phyloP scores from a whole-genome alignment of 2,329 filamentous ascomycete genomes.

The Paecilomyces variotii region DNA sequence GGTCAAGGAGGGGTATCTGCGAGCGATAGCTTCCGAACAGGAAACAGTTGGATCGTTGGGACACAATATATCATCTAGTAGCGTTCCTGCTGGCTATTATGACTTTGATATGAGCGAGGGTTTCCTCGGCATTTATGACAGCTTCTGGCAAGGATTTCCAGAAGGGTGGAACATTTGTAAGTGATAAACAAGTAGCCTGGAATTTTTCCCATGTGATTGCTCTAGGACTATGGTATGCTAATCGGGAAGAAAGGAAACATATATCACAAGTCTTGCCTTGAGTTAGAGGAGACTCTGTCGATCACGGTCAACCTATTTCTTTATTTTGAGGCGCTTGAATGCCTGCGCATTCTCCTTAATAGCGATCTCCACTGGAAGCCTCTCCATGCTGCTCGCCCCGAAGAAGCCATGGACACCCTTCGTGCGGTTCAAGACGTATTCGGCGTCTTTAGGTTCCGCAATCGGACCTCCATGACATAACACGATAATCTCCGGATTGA shows the following conservation, averaged over 20 bases:
- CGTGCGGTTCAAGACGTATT: constrained; percentile 53
- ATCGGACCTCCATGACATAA: constrained; percentile 66
- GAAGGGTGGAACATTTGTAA: neutral
- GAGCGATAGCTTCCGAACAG: neutral
- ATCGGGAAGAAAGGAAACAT: neutral
- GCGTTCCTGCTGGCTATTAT: neutral
- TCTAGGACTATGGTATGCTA: neutral
- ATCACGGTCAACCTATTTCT: neutral
- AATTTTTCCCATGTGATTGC: neutral
- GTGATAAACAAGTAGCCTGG: neutral
- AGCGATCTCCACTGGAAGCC: constrained; percentile 59
- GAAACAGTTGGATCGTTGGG: neutral
- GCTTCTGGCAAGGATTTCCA: neutral
- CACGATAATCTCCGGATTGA: constrained; percentile 55
- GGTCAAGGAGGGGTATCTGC: neutral
- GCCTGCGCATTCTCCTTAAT: constrained; percentile 51
- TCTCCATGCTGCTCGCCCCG: constrained; percentile 61
- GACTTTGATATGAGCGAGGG: neutral
- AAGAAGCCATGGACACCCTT: constrained; percentile 64
- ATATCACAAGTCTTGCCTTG: too few relatives aligned
- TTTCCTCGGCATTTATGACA: neutral
- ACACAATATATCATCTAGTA: neutral
- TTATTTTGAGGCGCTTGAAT: constrained; percentile 41
- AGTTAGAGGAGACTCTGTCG: neutral
- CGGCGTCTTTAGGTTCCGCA: constrained; percentile 54